These are phyloP conservation scores for Anethum foeniculum DNA, from an alignment of 140 eudicot genomes.

Conservation along the genomic window DNA sequence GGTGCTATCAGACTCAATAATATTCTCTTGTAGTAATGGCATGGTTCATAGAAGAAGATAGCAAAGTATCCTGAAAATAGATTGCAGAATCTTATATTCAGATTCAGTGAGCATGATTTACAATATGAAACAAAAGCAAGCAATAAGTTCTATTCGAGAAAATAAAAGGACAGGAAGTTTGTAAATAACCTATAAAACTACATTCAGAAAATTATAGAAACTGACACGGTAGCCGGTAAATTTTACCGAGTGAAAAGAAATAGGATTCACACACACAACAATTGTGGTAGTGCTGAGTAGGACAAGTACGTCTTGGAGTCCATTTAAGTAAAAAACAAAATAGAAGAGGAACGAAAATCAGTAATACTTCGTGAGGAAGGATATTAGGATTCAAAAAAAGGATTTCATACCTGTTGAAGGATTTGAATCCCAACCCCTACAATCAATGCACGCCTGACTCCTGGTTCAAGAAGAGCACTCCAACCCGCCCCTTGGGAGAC, in stretches of 20 bases:
- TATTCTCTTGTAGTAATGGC: not conserved
- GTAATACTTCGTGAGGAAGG: not conserved
- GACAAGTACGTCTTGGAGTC: not conserved
- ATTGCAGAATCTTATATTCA: not conserved
- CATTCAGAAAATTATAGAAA: not conserved
- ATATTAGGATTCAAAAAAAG: not conserved
- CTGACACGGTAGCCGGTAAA: not conserved
- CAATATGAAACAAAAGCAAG: not conserved
- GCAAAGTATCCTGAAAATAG: not conserved
- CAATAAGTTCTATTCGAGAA: not conserved
- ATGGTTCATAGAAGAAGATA: not conserved
- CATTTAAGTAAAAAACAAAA: not conserved
- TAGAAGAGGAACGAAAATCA: not conserved
- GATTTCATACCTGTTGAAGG: conserved; percentile 47
- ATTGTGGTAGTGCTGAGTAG: not conserved
- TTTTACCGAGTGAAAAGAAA: not conserved
- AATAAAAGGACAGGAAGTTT: not conserved
- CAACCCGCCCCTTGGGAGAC: conserved; percentile 27
- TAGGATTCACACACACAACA: not conserved
- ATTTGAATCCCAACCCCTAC: conserved; percentile 54
- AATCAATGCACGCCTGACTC: conserved; percentile 51
- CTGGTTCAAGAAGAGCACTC: conserved; percentile 50
- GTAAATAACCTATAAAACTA: not conserved
- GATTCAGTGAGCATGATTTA: not conserved
- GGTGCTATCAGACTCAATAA: no score